Evolutionary conservation across 2,329 filamentous ascomycete species (phyloP).

Genomic region (Penicillium sp.): DNA sequence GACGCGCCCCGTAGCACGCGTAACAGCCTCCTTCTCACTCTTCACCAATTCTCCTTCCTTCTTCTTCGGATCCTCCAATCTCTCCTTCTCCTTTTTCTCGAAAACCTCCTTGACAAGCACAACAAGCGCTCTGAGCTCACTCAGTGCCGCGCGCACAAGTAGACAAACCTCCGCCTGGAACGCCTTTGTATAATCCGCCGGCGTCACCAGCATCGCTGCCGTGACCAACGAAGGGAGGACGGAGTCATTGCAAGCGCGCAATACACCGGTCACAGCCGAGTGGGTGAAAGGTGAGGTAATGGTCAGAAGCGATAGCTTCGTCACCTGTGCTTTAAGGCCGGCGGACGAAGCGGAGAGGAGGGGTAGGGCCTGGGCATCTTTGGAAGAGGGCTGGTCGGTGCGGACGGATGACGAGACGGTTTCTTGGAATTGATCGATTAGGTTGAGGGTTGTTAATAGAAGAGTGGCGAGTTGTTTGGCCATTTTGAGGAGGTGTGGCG

Average conservation of each 20-base stretch:
- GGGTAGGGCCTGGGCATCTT: constrained; percentile 51
- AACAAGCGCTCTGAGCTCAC: constrained; percentile 62
- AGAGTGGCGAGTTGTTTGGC: constrained; percentile 30
- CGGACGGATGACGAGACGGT: constrained; percentile 31
- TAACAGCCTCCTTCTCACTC: constrained; percentile 50
- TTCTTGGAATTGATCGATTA: constrained; percentile 41
- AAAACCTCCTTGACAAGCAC: constrained; percentile 55
- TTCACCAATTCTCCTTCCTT: constrained; percentile 29
- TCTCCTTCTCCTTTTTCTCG: constrained; percentile 43
- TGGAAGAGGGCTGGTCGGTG: constrained; percentile 14
- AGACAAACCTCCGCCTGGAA: constrained; percentile 64
- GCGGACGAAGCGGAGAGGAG: constrained; percentile 70
- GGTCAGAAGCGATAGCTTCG: constrained; percentile 81
- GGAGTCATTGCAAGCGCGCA: constrained; percentile 68
- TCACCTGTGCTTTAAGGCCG: constrained; percentile 76
- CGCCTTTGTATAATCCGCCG: constrained; percentile 60
- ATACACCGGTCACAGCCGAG: constrained; percentile 66
- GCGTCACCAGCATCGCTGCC: constrained; percentile 64
- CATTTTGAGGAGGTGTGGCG: constrained; percentile 24
- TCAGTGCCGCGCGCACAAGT: constrained; percentile 59
- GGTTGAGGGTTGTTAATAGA: constrained; percentile 35
- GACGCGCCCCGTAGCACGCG: constrained; percentile 71
- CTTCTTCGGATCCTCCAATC: constrained; percentile 20
- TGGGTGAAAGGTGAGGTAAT: constrained; percentile 85
- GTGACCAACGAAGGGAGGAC: constrained; percentile 74